Base-by-base conservation (phyloP, 2,329 filamentous ascomycete species). In the Coleophoma crateriformis region DNA sequence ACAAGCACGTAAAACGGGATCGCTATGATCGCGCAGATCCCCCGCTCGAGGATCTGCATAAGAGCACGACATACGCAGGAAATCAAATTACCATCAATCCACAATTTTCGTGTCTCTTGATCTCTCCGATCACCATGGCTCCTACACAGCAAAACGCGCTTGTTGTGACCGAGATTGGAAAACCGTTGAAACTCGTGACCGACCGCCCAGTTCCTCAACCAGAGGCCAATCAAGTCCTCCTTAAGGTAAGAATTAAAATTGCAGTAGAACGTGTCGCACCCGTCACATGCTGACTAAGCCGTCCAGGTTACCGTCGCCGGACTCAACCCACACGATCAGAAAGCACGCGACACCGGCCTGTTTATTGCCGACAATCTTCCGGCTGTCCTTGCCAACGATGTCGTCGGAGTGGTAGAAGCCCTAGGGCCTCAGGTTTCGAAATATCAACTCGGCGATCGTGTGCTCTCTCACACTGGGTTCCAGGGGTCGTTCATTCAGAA, bases 231-330 rank as follows among this genome's bases (percentile, higher is more conserved):
- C 57, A 72, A 52, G 55, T 73, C 12, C 67, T 66, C 4, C 34
- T 75, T 46, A 27, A 27, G 27, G 27, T 27, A 27, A 27, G 27
- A 10, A 27, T 10, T 27, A 2, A 7, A 27, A 27, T 10, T 27
- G 27, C 7, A 27, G 7, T 27, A 27, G 6, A 10, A 27, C 27
- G 3, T 2, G 5, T 27, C 27, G 3, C 7, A 3, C 3, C 6
- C 27, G 27, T 4, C 8, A 7, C 3, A 10, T 27, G 3, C 27
- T 7, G 27, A 27, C 27, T 27, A 10, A 27, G 27, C 5, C 2
- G 5, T 27, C 27, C 67, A 65, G 42, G 61, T 73, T 22, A 64
- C 59, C 2, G 60, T 68, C 13, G 63, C 60, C 22, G 67, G 63
- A 12, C 27, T 47, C 13, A 49, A 49, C 22, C 52, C 50, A 8